phyloP scores from a whole-genome alignment of 176 grass and related monocot species.

The Paspalum notatum region DNA sequence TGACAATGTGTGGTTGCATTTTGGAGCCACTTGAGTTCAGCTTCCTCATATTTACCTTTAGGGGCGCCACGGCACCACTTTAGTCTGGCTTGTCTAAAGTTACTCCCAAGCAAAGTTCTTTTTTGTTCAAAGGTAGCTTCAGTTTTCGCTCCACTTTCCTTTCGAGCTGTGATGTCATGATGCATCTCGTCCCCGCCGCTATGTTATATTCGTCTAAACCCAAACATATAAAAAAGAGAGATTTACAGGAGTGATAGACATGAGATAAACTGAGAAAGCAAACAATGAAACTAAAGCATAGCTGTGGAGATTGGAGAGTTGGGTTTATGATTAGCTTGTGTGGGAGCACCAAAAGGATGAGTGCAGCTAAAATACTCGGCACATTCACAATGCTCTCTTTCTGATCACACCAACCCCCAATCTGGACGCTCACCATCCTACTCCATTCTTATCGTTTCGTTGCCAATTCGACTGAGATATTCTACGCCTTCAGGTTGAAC shows the following conservation, averaged over 20 bases:
- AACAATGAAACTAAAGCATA: no score
- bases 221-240: no score
- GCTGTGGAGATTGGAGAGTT: no score
- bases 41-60: neutral
- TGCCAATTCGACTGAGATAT: neutral
- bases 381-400: neutral
- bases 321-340: no score
- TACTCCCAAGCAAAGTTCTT: neutral
- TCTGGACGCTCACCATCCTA: neutral
- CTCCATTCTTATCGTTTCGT: neutral
- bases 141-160: no score
- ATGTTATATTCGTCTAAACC: no score
- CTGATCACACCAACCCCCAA: slow-evolving; percentile 31
- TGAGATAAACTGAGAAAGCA: no score
- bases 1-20: slow-evolving; percentile 4
- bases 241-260: no score
- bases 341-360: no score
- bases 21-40: neutral
- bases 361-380: neutral
- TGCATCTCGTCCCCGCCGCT: no score
- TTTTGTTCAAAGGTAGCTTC: neutral
- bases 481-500: neutral
- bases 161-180: no score
- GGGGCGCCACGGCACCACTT: neutral
- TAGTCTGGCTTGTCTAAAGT: neutral